Conservation (phyloP, 176 grass and related monocot species). For the Phoenix roebelenii region DNA sequence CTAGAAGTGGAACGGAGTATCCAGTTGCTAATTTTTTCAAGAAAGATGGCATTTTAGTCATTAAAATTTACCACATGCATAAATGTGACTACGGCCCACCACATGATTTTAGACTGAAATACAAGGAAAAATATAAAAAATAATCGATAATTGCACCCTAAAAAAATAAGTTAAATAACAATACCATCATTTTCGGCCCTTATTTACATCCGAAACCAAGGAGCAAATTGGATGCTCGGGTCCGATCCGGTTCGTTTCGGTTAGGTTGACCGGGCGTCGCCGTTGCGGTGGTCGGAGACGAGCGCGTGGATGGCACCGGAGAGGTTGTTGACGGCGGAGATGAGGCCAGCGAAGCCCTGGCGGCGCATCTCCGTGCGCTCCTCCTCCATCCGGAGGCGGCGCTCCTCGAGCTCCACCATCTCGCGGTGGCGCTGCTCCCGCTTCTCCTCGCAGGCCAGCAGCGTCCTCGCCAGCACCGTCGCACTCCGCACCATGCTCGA, state of each 20-base stretch:
- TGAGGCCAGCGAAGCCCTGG: slow-evolving; percentile 72
- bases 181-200: no score
- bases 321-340: slow-evolving; percentile 84
- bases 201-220: not conserved
- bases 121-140: no score
- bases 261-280: slow-evolving; percentile 17
- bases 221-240: not conserved
- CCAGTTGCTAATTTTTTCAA: not conserved
- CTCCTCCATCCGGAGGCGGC: slow-evolving; percentile 72
- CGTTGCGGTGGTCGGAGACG: slow-evolving; percentile 69
- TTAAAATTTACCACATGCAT: not conserved
- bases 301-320: slow-evolving; percentile 84
- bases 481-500: slow-evolving; percentile 90
- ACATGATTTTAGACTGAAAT: no score
- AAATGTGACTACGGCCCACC: not conserved
- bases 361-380: slow-evolving; percentile 71
- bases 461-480: slow-evolving; percentile 69
- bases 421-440: slow-evolving; percentile 83
- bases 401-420: slow-evolving; percentile 79
- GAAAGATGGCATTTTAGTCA: slow-evolving; percentile 1
- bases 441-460: slow-evolving; percentile 93
- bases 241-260: slow-evolving; percentile 4
- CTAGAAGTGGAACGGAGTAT: no score
- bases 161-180: no score
- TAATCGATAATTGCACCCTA: no score